Conservation (phyloP, 805 yeast genomes). For the Candida awuae region DNA sequence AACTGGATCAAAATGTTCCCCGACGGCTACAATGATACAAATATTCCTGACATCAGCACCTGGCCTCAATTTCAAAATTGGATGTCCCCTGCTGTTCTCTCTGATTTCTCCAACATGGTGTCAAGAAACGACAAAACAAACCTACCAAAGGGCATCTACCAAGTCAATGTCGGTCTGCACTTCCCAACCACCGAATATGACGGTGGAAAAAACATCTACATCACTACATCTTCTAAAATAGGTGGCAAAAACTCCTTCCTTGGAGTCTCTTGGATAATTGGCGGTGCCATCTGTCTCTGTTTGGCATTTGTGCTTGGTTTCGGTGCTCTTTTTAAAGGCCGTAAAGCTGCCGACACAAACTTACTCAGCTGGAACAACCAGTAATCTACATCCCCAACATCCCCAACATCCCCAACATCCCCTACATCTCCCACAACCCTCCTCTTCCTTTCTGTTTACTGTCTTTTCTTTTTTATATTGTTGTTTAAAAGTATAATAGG, state of each 20-base stretch:
- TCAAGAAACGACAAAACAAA: constrained; percentile 52
- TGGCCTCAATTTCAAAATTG: constrained; percentile 75
- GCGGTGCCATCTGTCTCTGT: constrained; percentile 61
- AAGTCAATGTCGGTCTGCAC: constrained; percentile 60
- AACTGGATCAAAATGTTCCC: constrained; percentile 70
- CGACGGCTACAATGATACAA: constrained; percentile 61
- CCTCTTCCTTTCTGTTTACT: too few species aligned
- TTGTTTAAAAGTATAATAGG: too few species aligned
- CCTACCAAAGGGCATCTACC: constrained; percentile 51
- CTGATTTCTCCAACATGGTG: constrained; percentile 58
- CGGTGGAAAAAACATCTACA: constrained; percentile 58
- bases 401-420: too few species aligned
- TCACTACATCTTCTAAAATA: constrained; percentile 62
- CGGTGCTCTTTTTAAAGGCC: constrained; percentile 54
- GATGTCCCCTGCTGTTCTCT: constrained; percentile 78
- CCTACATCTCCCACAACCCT: too few species aligned
- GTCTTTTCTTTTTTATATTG: too few species aligned
- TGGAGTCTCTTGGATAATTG: constrained; percentile 68
- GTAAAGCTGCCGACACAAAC: constrained; percentile 67
- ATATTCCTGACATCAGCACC: constrained; percentile 57
- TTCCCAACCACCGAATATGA: constrained; percentile 68
- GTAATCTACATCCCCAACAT: not conserved
- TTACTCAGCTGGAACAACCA: constrained; percentile 61
- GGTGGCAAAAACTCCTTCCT: constrained; percentile 73
- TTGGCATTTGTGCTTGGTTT: constrained; percentile 45